phyloP scores from a whole-genome alignment of 495 filamentous ascomycete species.

The Aspergillus avenaceus region DNA sequence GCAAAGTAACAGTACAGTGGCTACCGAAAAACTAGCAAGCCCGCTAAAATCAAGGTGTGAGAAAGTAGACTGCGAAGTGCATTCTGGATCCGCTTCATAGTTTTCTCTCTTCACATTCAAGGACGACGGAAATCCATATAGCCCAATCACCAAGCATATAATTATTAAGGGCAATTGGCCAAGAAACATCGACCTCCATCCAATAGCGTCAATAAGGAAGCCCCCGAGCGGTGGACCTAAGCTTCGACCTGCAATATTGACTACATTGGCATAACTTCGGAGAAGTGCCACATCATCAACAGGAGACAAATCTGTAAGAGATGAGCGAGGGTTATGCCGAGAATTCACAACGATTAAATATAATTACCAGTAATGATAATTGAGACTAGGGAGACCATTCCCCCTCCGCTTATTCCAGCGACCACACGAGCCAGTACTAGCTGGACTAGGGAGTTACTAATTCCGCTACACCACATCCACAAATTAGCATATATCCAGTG shows the following conservation, averaged over 20 bases:
- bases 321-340: background rate
- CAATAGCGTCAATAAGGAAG: conserved; percentile 20
- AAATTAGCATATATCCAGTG: background rate
- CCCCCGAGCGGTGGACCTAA: conserved; percentile 25
- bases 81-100: background rate
- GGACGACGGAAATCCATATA: conserved; percentile 11
- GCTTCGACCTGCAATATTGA: conserved; percentile 21
- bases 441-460: conserved; percentile 16
- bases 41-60: conserved; percentile 19
- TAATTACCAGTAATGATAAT: conserved; percentile 23
- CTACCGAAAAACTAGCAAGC: conserved; percentile 9
- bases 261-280: conserved; percentile 24
- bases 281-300: conserved; percentile 19
- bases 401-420: conserved; percentile 24
- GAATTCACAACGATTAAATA: background rate
- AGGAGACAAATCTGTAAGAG: conserved; percentile 20
- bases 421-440: conserved; percentile 20
- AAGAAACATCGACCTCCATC: conserved; percentile 33
- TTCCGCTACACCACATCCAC: conserved; percentile 12
- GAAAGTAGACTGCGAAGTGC: background rate
- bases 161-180: conserved; percentile 24
- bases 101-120: conserved; percentile 2
- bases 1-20: conserved; percentile 9
- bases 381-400: conserved; percentile 23
- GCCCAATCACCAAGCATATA: conserved; percentile 16